Evolutionary conservation across 148 eudicot genomes (phyloP).

Genomic region (Fagopyrum esculentum): DNA sequence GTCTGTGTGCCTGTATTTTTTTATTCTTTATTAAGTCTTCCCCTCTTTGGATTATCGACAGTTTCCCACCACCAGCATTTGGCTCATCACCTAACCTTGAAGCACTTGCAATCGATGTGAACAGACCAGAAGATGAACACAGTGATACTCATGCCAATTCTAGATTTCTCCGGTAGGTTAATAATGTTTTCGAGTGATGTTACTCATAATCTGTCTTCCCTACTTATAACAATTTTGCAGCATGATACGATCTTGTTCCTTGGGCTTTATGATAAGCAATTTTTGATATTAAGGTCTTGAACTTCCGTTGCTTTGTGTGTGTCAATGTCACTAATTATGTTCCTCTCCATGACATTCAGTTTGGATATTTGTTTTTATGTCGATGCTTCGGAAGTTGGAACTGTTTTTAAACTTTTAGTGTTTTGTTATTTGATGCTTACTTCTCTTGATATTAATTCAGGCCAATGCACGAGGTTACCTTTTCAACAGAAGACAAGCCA

Average conservation of each 20-base stretch:
- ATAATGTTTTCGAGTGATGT: not conserved
- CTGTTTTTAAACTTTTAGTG: not conserved
- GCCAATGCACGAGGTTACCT: conserved; percentile 87
- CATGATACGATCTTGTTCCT: not conserved
- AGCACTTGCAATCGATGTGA: conserved; percentile 86
- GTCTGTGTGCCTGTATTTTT: not conserved
- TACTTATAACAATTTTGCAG: not conserved
- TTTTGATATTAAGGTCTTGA: not conserved
- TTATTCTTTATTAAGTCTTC: conserved; percentile 15
- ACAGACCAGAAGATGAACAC: conserved; percentile 47
- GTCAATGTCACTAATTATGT: not conserved
- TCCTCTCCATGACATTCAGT: not conserved
- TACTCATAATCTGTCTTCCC: not conserved
- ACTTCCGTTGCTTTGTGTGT: not conserved
- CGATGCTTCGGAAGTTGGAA: conserved; percentile 10
- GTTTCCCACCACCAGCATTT: conserved; percentile 93
- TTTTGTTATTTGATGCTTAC: not conserved
- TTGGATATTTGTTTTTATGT: not conserved
- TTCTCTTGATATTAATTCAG: conserved; percentile 30
- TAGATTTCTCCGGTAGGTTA: conserved; percentile 44
- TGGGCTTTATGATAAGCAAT: not conserved
- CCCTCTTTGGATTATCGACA: conserved; percentile 25
- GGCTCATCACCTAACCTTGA: conserved; percentile 95
- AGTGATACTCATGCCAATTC: conserved; percentile 41
- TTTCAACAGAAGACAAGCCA: conserved; percentile 85